Percentiles rank a stretch among this genome's conserved stretches.
These are phyloP conservation scores for Paecilomyces sp. DNA, from an alignment of 2,329 filamentous ascomycete genomes.

Conservation along the genomic window DNA sequence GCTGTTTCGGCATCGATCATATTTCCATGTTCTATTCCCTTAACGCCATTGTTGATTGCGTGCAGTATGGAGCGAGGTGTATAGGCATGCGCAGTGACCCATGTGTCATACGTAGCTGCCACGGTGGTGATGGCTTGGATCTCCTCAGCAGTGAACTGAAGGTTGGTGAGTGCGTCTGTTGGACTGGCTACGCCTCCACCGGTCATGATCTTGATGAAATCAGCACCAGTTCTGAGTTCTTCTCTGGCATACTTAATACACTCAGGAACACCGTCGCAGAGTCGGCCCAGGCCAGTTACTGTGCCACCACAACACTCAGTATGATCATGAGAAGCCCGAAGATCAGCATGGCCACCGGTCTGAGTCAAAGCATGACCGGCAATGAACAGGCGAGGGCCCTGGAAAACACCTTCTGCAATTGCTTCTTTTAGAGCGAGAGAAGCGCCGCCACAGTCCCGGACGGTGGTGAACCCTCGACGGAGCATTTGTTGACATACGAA, in stretches of 20 bases:
- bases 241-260: conserved; percentile 48
- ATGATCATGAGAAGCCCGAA: conserved; percentile 35
- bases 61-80: conserved; percentile 49
- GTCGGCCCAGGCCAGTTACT: conserved; percentile 28
- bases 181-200: conserved; percentile 52
- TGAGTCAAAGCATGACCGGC: conserved; percentile 49
- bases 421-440: conserved; percentile 46
- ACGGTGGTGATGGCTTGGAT: conserved; percentile 48
- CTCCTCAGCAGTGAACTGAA: conserved; percentile 53
- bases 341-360: conserved; percentile 53
- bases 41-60: conserved; percentile 48
- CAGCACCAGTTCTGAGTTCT: conserved; percentile 49
- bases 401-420: conserved; percentile 48
- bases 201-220: conserved; percentile 58
- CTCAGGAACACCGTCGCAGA: conserved; percentile 50
- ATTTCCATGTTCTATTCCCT: conserved; percentile 50
- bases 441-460: conserved; percentile 54
- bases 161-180: conserved; percentile 46
- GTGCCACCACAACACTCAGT: conserved; percentile 42
- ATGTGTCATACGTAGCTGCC: conserved; percentile 43
- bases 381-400: conserved; percentile 51
- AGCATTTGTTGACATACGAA: conserved; percentile 40
- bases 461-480: conserved; percentile 50
- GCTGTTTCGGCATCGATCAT: conserved; percentile 39
- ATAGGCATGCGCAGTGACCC: conserved; percentile 54